Conservation (phyloP, 1,284 basidiomycete species). For the Puccinia hordei region DNA sequence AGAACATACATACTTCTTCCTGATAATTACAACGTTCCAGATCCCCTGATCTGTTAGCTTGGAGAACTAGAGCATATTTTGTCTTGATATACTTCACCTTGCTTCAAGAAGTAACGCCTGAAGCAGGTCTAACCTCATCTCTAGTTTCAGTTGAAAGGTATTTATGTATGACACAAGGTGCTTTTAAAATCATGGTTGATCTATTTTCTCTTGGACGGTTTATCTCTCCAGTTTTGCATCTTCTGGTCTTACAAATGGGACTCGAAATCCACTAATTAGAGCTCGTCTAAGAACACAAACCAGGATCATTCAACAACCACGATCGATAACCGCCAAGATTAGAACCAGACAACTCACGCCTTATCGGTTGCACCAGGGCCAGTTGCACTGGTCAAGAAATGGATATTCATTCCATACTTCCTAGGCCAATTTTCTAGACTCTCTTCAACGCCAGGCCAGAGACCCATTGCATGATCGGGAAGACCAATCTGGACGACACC, state of each 20-base stretch:
- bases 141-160: no score
- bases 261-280: slow-evolving; percentile 81
- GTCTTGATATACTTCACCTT: no score
- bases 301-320: background rate
- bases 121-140: no score
- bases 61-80: no score
- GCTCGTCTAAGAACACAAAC: slow-evolving; percentile 62
- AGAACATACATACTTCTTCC: no score
- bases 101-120: no score
- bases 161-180: no score
- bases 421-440: slow-evolving; percentile 84
- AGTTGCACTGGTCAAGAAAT: slow-evolving; percentile 80
- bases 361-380: slow-evolving; percentile 82
- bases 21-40: no score
- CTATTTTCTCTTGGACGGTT: background rate
- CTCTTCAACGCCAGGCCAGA: slow-evolving; percentile 87
- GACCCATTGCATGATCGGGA: slow-evolving; percentile 76
- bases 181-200: no score
- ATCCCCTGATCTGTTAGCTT: no score
- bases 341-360: slow-evolving; percentile 61
- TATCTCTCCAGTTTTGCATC: slow-evolving; percentile 46
- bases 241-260: slow-evolving; percentile 67
- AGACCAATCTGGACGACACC: slow-evolving; percentile 90
- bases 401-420: slow-evolving; percentile 82
- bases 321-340: background rate